Evolutionary conservation across 257 asterid species (phyloP).

Genomic region (Gynochthodes officinalis): DNA sequence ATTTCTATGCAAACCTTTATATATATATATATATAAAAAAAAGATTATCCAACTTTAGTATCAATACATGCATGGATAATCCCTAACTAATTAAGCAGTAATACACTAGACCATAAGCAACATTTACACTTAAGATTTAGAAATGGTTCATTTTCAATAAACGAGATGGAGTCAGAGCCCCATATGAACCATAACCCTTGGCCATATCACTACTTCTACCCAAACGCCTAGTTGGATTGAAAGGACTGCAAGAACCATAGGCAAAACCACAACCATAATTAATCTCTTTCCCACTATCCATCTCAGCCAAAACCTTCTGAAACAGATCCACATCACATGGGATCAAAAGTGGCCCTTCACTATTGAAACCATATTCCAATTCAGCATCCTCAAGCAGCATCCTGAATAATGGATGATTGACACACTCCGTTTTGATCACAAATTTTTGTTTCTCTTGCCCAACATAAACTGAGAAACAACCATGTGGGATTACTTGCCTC

Average conservation of each 20-base stretch:
- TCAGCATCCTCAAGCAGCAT: constrained; percentile 69
- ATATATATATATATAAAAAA: no score
- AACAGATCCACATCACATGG: constrained; percentile 64
- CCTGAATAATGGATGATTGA: constrained; percentile 58
- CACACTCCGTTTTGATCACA: constrained; percentile 39
- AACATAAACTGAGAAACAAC: constrained; percentile 60
- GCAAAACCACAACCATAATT: not conserved
- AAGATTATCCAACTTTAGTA: not conserved
- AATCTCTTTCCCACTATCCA: constrained; percentile 28
- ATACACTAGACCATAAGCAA: not conserved
- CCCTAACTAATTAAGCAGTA: no score
- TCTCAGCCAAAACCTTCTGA: constrained; percentile 43
- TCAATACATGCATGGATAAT: not conserved
- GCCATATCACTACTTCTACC: constrained; percentile 12
- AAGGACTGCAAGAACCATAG: constrained; percentile 23
- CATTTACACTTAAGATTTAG: not conserved
- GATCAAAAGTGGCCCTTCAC: constrained; percentile 50
- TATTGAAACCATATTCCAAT: constrained; percentile 49
- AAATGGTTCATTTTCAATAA: constrained; percentile 10
- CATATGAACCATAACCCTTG: constrained; percentile 18
- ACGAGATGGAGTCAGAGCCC: constrained; percentile 16
- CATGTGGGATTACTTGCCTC: constrained; percentile 33
- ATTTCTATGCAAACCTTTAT: no score
- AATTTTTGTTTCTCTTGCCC: constrained; percentile 50
- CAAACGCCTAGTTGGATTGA: constrained; percentile 15